These are phyloP conservation scores for Sarcodon sp. DNA, from an alignment of 768 basidiomycete species.

Conservation along the genomic window DNA sequence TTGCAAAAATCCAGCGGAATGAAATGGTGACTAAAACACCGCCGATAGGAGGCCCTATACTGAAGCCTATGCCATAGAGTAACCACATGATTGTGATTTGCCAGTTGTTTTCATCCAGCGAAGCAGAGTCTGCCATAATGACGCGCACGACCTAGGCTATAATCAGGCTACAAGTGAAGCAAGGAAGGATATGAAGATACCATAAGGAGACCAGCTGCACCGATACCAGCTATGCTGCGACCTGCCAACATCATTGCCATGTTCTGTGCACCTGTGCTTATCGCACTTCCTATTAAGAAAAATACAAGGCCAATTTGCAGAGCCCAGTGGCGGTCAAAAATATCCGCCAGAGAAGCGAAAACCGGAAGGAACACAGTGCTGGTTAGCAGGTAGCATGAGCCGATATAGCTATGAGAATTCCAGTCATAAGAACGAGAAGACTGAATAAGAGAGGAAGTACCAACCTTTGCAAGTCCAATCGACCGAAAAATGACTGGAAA, in stretches of 20 bases:
- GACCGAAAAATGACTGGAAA: conserved; percentile 19
- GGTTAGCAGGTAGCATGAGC: conserved; percentile 35
- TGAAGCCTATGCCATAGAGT: conserved; percentile 29
- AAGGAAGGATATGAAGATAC: conserved; percentile 7
- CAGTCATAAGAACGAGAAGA: background rate
- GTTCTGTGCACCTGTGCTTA: conserved; percentile 32
- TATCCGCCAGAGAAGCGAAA: conserved; percentile 34
- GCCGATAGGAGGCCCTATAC: conserved; percentile 30
- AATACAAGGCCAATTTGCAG: conserved; percentile 29
- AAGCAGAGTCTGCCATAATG: conserved; percentile 28
- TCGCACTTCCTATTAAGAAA: conserved; percentile 31
- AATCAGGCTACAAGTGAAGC: conserved; percentile 3
- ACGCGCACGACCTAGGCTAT: conserved; percentile 25
- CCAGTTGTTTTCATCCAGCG: conserved; percentile 27
- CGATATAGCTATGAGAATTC: conserved; percentile 24
- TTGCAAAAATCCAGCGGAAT: conserved; percentile 43
- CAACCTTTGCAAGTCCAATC: conserved; percentile 20
- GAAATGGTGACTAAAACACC: conserved; percentile 24
- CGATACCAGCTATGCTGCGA: conserved; percentile 34
- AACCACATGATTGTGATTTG: conserved; percentile 28
- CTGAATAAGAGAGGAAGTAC: background rate
- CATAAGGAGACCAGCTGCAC: conserved; percentile 30
- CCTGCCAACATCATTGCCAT: conserved; percentile 34
- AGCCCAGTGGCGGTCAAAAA: conserved; percentile 35
- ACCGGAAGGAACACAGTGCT: conserved; percentile 41